These are phyloP conservation scores for Aspergillus chevalieri DNA, from an alignment of 2,329 filamentous ascomycete species.

Conservation along the genomic window DNA sequence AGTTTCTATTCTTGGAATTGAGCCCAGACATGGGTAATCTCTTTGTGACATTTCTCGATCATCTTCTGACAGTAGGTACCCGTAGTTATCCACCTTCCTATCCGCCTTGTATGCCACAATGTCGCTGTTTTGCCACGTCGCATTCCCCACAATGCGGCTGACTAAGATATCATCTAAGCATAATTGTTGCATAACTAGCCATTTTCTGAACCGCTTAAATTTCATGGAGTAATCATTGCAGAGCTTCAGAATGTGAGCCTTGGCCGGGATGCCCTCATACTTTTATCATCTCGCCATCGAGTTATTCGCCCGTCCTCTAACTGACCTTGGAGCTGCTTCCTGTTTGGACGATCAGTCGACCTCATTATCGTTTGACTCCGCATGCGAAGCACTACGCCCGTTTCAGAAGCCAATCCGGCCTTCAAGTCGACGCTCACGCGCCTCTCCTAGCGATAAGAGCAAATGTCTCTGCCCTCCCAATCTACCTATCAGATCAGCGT, in stretches of 20 bases:
- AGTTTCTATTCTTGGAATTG: slow-evolving; percentile 11
- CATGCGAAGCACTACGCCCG: slow-evolving; percentile 32
- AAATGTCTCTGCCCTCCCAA: slow-evolving; percentile 4
- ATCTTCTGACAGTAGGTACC: neutral
- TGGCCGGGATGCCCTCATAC: slow-evolving; percentile 52
- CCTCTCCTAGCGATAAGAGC: slow-evolving; percentile 5
- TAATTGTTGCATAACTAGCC: neutral
- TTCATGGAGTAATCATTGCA: neutral
- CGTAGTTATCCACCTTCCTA: neutral
- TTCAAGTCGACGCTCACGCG: slow-evolving; percentile 8
- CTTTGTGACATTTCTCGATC: neutral
- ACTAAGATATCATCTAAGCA: slow-evolving; percentile 5
- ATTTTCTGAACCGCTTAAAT: neutral
- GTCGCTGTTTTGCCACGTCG: slow-evolving; percentile 1
- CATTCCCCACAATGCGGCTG: slow-evolving; percentile 2
- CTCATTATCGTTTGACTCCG: slow-evolving; percentile 27
- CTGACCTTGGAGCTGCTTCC: slow-evolving; percentile 8
- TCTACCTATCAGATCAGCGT: neutral
- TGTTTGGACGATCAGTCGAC: slow-evolving; percentile 9
- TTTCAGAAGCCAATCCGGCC: slow-evolving; percentile 25
- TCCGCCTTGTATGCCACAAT: neutral
- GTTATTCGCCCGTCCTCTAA: slow-evolving; percentile 42
- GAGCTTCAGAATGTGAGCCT: slow-evolving; percentile 21
- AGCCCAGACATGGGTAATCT: neutral
- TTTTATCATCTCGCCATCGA: slow-evolving; percentile 60